Evolutionary conservation across 2,329 filamentous ascomycete species (phyloP).

Genomic region (Talaromyces albobiverticillius): DNA sequence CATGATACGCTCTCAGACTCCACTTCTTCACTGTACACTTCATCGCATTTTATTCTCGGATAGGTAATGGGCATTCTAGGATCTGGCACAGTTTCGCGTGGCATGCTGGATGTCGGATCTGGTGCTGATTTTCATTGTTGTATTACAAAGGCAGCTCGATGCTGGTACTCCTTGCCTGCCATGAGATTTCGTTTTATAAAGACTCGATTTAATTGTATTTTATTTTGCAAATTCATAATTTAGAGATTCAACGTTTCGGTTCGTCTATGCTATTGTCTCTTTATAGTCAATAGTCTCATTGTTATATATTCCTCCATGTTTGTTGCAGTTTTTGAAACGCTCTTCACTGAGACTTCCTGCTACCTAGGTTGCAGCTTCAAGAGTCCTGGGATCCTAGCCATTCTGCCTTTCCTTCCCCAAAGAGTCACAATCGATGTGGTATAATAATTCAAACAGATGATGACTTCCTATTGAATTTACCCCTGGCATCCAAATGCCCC

Average conservation of each 20-base stretch:
- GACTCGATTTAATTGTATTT: conserved; percentile 16
- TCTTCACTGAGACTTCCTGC: neutral
- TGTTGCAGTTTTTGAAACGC: neutral
- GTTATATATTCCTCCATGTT: neutral
- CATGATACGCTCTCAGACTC: conserved; percentile 10
- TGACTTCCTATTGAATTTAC: neutral
- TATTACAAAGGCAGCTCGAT: conserved; percentile 13
- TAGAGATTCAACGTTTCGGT: neutral
- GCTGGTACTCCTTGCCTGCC: conserved; percentile 10
- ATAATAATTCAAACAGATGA: neutral
- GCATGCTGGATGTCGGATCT: conserved; percentile 8
- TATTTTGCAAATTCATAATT: conserved; percentile 11
- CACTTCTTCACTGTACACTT: conserved; percentile 15
- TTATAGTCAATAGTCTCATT: neutral
- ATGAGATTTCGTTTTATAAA: conserved; percentile 7
- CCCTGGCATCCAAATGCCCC: neutral
- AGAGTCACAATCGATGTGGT: too few species aligned
- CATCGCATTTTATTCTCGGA: conserved; percentile 11
- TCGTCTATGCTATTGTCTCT: neutral
- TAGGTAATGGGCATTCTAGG: conserved; percentile 7
- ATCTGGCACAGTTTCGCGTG: conserved; percentile 3
- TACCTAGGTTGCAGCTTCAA: too few species aligned
- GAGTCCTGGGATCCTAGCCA: too few species aligned
- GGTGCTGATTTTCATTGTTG: conserved; percentile 8
- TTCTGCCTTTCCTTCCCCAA: too few species aligned